Evolutionary conservation across 352 stramenopile genomes (phyloP).

Genomic region (Pythium apleroticum): DNA sequence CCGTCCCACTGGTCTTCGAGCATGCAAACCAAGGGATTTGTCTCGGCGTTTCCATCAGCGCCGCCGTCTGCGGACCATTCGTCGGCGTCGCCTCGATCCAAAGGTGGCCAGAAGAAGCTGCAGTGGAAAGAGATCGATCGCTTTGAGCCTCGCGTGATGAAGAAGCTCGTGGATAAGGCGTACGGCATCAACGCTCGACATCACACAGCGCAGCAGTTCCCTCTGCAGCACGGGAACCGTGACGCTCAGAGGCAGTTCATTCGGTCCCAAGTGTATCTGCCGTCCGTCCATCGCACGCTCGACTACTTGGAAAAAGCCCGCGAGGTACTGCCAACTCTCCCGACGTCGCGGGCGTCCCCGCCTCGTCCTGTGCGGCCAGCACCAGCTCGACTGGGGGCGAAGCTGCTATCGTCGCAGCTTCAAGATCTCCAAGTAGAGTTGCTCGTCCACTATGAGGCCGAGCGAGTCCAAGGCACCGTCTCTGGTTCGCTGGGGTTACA

Average conservation of each 20-base stretch:
- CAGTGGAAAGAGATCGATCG: conserved; percentile 12
- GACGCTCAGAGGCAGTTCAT: conserved; percentile 24
- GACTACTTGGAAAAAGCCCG: conserved; percentile 10
- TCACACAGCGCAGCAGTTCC: background rate
- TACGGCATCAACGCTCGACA: conserved; percentile 20
- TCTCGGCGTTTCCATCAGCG: conserved; percentile 11
- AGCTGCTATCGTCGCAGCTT: conserved; percentile 31
- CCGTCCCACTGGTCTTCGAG: conserved; percentile 1
- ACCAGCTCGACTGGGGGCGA: conserved; percentile 8
- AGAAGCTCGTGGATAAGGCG: conserved; percentile 21
- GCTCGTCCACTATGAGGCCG: conserved; percentile 12
- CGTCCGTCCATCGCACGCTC: conserved; percentile 30
- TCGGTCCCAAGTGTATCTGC: conserved; percentile 36
- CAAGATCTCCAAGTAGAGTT: conserved; percentile 36
- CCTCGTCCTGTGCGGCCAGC: background rate
- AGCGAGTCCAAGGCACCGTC: background rate
- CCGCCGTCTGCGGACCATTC: background rate
- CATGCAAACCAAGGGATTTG: background rate
- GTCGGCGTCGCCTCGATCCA: background rate
- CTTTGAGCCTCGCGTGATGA: conserved; percentile 18
- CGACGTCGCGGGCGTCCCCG: background rate
- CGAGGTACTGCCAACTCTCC: background rate
- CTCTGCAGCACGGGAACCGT: conserved; percentile 10
- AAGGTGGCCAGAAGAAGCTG: background rate
- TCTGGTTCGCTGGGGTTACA: background rate